A percentile compares a stretch with the other conserved stretches of the same genome.
Conservation (phyloP, 2,329 filamentous ascomycete genomes). For the Ophiostoma perfectum region DNA sequence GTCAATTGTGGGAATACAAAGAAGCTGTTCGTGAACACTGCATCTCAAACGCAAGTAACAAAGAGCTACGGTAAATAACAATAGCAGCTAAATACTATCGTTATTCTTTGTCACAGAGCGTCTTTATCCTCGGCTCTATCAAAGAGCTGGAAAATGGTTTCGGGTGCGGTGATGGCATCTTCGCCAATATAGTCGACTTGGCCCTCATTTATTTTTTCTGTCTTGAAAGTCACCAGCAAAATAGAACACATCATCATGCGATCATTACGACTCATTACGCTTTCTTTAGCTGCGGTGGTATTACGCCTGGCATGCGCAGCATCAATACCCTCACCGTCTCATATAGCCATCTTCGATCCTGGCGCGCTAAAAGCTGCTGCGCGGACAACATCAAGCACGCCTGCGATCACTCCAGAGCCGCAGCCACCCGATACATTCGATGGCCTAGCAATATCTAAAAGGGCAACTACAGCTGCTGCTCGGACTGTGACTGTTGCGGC, state of each 20-base stretch:
- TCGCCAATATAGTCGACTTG: background rate
- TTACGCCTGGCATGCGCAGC: background rate
- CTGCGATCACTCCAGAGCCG: background rate
- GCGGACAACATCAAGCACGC: background rate
- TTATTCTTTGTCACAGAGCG: background rate
- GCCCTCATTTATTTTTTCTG: background rate
- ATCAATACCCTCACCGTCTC: background rate
- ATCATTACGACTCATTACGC: too few relatives aligned
- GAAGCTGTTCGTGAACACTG: conserved; percentile 1
- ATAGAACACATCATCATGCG: background rate
- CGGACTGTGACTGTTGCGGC: conserved; percentile 35
- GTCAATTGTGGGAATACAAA: background rate
- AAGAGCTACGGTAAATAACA: background rate
- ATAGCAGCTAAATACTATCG: background rate
- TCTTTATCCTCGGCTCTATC: background rate
- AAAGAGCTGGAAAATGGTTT: background rate
- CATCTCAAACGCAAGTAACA: background rate
- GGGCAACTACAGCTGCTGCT: background rate
- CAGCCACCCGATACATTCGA: background rate
- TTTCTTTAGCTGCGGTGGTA: background rate
- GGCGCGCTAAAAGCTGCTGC: background rate
- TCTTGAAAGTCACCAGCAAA: background rate
- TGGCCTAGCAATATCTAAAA: too few relatives aligned
- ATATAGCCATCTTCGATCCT: background rate
- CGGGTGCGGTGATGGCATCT: background rate